Evolutionary conservation across 768 basidiomycete genomes (phyloP), one percentile per base, ranked within the genome.

Genomic region (Kwoniella mangroviensis): DNA sequence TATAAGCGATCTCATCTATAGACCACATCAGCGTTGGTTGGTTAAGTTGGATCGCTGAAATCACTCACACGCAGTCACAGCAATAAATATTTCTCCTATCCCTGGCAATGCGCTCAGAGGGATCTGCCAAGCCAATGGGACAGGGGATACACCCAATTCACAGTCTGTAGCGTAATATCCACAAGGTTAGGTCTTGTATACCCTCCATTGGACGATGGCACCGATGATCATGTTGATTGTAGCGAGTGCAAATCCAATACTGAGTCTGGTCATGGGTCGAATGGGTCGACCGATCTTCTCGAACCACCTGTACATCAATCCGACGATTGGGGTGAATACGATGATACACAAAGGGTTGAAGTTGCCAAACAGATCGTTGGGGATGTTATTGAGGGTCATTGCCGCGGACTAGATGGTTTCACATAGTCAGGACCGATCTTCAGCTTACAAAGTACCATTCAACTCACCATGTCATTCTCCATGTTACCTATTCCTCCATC

Each of bases 161-260:
- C 78, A 80, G 43, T 66, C 73, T 1, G 79, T 75, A 6, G 81
- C 82, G 51, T 72, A 73, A 66, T 78, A 72, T 10, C 82, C 82
- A 64, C 81, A 82, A 15, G 79, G 77, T 17, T 73, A 76, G 3
- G 74, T 74, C 65, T 69, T 41, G 67, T 81, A 82, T 12, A 83
- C 72, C 52, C 70, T 68, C 79, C 75, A 81, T 61, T 83, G 82
- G 17, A 83, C 64, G 61, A 83, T 76, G 24, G 81, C 81, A 11
- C 74, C 77, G 62, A 74, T 63, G 59, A 79, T 67, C 80, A 81
- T 82, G 56, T 55, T 67, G 56, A 68, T 67, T 6, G 67, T 51
- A 22, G 57, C 73, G 19, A 75, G 65, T 17, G 63, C 41, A 65
- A 72, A 72, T 4, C 73, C 73, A 11, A 64, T 62, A 24, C 61